These are phyloP conservation scores for Phytophthora idaei DNA, from an alignment of 352 stramenopile genomes.

Conservation along the genomic window DNA sequence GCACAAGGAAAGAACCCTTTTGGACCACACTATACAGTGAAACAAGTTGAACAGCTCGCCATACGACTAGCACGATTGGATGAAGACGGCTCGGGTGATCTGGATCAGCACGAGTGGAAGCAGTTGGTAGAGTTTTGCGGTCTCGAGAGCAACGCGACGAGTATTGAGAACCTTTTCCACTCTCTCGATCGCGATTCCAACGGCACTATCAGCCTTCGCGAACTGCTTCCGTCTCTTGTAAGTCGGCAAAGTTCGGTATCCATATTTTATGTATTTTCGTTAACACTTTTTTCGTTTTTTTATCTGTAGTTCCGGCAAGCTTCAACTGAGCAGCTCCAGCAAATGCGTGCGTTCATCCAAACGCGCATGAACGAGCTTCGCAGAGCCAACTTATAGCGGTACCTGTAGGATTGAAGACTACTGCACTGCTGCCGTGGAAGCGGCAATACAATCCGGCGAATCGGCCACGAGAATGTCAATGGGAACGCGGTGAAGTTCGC, in stretches of 20 bases:
- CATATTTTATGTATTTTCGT: constrained; percentile 13
- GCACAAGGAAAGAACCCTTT: constrained; percentile 46
- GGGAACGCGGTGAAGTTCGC: constrained; percentile 40
- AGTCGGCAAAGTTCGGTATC: constrained; percentile 5
- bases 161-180: constrained; percentile 54
- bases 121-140: constrained; percentile 47
- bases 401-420: not conserved
- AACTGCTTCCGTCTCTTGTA: constrained; percentile 61
- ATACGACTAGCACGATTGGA: constrained; percentile 55
- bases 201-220: constrained; percentile 54
- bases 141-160: constrained; percentile 19
- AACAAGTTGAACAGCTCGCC: constrained; percentile 65
- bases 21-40: constrained; percentile 60
- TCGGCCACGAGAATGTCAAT: constrained; percentile 54
- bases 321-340: constrained; percentile 50
- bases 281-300: constrained; percentile 2
- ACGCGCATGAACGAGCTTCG: constrained; percentile 27
- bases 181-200: constrained; percentile 55
- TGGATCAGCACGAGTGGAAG: constrained; percentile 62
- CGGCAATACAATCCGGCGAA: constrained; percentile 59
- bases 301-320: constrained; percentile 51
- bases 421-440: constrained; percentile 26
- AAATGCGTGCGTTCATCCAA: constrained; percentile 48
- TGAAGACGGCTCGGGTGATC: constrained; percentile 59
- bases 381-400: not conserved